These are phyloP conservation scores for Lagenidium sp. DNA, from an alignment of 352 stramenopile genomes.

Conservation along the genomic window DNA sequence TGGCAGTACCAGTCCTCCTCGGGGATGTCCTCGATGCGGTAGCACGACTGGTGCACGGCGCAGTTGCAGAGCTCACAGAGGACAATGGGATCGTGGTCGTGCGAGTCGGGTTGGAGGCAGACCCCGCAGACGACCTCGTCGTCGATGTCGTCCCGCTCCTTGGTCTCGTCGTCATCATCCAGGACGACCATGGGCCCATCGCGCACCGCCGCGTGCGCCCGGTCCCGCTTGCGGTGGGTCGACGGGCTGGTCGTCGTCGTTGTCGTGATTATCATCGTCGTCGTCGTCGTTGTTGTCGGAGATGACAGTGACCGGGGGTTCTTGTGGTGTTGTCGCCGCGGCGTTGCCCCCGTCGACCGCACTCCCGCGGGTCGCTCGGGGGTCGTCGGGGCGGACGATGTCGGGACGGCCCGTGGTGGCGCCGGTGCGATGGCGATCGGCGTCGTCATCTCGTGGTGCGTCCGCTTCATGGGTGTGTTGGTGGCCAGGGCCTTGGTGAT, in stretches of 20 bases:
- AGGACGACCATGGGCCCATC: too few relatives aligned
- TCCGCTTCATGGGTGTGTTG: background rate
- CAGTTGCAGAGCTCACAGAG: constrained; percentile 69
- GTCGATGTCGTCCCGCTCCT: constrained; percentile 10
- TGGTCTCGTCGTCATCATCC: too few relatives aligned
- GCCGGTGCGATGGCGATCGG: background rate
- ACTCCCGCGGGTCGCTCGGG: too few relatives aligned
- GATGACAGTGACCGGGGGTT: too few relatives aligned
- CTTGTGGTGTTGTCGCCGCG: too few relatives aligned
- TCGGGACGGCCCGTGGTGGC: background rate
- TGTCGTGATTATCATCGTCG: too few relatives aligned
- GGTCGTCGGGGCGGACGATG: background rate
- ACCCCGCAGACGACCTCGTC: constrained; percentile 56
- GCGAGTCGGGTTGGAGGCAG: constrained; percentile 53
- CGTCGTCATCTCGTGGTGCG: background rate
- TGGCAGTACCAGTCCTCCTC: constrained; percentile 75
- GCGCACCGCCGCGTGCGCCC: too few relatives aligned
- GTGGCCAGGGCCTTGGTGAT: background rate
- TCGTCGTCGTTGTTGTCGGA: too few relatives aligned
- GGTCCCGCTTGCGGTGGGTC: background rate
- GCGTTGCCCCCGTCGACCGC: too few relatives aligned
- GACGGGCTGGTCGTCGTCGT: background rate
- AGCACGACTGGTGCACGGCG: constrained; percentile 77
- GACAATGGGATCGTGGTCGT: constrained; percentile 66
- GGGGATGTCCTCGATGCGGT: constrained; percentile 50